Percentiles rank a stretch among this genome's conserved stretches.
Evolutionary conservation across 805 yeast species (phyloP).

Genomic region (Nakazawaea wyomingensis): DNA sequence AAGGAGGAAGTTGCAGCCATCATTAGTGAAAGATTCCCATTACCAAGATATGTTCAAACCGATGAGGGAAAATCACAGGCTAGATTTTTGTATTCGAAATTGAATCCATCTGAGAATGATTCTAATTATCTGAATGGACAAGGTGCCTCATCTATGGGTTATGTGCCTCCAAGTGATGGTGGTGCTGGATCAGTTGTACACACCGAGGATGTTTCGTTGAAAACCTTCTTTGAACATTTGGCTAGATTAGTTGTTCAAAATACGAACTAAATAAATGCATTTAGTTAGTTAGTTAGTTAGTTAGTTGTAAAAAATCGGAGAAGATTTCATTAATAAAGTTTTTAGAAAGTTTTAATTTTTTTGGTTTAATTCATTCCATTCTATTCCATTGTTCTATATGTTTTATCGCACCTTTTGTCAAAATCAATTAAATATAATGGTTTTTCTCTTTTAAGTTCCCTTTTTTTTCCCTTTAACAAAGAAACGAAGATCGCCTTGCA

Average conservation of each 20-base stretch:
- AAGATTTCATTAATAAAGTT: no score
- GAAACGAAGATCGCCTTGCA: no score
- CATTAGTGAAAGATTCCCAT: slow-evolving; percentile 90
- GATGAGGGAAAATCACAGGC: slow-evolving; percentile 99
- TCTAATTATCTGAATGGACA: slow-evolving; percentile 32
- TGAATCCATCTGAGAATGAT: slow-evolving; percentile 86
- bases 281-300: not conserved
- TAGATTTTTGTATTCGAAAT: slow-evolving; percentile 88
- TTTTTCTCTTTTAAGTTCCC: no score
- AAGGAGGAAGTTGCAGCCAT: slow-evolving; percentile 88
- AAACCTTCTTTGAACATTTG: slow-evolving; percentile 91
- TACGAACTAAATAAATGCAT: slow-evolving; percentile 13
- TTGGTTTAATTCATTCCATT: no score
- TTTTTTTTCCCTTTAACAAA: no score
- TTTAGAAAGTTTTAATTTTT: no score
- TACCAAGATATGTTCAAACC: slow-evolving; percentile 95
- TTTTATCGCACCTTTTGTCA: no score
- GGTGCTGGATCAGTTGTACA: slow-evolving; percentile 71
- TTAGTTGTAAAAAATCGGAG: not conserved
- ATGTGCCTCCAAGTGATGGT: slow-evolving; percentile 29
- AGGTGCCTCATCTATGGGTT: slow-evolving; percentile 46
- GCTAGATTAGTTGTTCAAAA: slow-evolving; percentile 78
- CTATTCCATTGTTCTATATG: no score
- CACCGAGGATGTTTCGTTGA: slow-evolving; percentile 94
- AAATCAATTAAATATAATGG: no score